These are phyloP conservation scores for Gossypium bickii DNA, from an alignment of 345 rosid genomes.

Conservation along the genomic window DNA sequence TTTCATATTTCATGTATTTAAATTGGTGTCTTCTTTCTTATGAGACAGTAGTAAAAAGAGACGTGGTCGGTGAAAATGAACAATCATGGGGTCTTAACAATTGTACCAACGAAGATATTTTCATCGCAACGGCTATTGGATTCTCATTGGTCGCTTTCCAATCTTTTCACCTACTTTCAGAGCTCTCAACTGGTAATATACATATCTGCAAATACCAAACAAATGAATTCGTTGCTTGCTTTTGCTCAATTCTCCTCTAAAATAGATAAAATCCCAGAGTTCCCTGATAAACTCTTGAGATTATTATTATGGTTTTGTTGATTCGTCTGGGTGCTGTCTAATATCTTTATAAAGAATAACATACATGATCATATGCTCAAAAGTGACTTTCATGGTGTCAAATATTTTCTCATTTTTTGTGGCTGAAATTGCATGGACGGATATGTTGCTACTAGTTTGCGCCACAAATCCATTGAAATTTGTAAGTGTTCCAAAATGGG, in stretches of 20 bases:
- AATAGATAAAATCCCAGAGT: not conserved
- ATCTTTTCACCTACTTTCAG: not conserved
- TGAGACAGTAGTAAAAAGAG: not conserved
- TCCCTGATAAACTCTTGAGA: not conserved
- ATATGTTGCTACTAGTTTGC: no score
- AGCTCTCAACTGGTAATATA: not conserved
- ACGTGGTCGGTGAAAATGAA: not conserved
- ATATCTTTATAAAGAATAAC: no score
- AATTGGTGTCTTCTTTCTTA: not conserved
- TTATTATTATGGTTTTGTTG: not conserved
- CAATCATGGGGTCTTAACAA: not conserved
- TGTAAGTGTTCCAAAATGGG: no score
- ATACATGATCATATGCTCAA: no score
- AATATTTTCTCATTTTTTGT: no score
- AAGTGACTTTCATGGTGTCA: no score
- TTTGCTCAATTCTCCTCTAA: not conserved
- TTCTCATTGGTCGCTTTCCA: constrained; percentile 11
- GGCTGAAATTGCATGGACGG: no score
- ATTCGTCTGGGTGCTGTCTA: no score
- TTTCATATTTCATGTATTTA: not conserved
- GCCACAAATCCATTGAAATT: no score
- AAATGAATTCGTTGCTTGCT: not conserved
- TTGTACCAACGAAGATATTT: not conserved
- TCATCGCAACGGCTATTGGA: constrained; percentile 7
- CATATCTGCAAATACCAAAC: not conserved